Percentiles rank a stretch among this genome's conserved stretches.
Evolutionary conservation across 2,329 filamentous ascomycete genomes (phyloP).

Genomic region (Raffaelea albimanens): DNA sequence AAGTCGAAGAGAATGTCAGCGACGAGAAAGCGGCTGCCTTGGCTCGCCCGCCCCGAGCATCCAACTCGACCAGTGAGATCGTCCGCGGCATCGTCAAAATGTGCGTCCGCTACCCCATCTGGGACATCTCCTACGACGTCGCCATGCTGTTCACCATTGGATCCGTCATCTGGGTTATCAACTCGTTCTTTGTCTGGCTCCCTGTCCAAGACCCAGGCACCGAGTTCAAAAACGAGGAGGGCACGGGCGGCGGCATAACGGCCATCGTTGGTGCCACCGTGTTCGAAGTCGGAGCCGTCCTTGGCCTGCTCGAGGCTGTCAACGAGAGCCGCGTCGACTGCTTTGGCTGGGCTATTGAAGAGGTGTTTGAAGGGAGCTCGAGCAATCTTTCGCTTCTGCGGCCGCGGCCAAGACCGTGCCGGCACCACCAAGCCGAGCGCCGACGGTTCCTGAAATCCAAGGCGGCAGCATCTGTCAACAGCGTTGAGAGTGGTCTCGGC

Average conservation of each 20-base stretch:
- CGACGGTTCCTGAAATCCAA: slow-evolving; percentile 1
- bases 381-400: slow-evolving; percentile 4
- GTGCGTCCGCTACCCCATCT: slow-evolving; percentile 25
- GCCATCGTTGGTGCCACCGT: slow-evolving; percentile 59
- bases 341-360: slow-evolving; percentile 60
- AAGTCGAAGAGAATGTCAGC: background rate
- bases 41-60: slow-evolving; percentile 4
- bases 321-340: slow-evolving; percentile 56
- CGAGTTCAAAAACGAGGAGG: slow-evolving; percentile 43
- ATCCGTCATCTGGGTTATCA: slow-evolving; percentile 45
- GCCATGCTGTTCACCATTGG: slow-evolving; percentile 29
- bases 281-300: slow-evolving; percentile 54
- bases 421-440: slow-evolving; percentile 6
- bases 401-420: slow-evolving; percentile 6
- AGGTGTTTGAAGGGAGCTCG: slow-evolving; percentile 17
- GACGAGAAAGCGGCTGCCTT: background rate
- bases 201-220: slow-evolving; percentile 43
- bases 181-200: slow-evolving; percentile 55
- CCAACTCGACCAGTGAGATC: slow-evolving; percentile 17
- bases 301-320: slow-evolving; percentile 58
- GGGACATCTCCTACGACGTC: slow-evolving; percentile 33
- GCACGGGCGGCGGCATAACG: slow-evolving; percentile 48
- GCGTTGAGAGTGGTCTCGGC: background rate
- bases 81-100: slow-evolving; percentile 24
- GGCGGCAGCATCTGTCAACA: background rate